These are phyloP conservation scores for Xylaria palmicola DNA, from an alignment of 495 filamentous ascomycete genomes.

Conservation along the genomic window DNA sequence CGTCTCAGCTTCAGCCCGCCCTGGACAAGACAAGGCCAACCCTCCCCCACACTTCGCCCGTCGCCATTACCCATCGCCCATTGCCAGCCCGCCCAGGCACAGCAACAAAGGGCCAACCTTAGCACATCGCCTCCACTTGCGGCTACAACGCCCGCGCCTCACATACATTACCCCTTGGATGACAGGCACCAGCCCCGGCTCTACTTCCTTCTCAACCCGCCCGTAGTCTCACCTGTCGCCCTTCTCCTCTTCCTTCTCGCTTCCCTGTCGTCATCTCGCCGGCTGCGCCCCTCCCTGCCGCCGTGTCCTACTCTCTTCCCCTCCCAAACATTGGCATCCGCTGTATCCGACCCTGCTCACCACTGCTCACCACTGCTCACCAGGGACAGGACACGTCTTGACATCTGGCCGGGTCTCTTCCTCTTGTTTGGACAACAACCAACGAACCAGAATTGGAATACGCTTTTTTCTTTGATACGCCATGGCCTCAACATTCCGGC, in stretches of 20 bases:
- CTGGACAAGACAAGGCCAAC: constrained; percentile 24
- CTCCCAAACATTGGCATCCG: constrained; percentile 18
- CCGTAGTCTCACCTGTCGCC: neutral
- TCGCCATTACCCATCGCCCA: constrained; percentile 1
- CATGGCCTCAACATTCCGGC: constrained; percentile 62
- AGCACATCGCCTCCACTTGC: neutral
- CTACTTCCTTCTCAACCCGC: constrained; percentile 11
- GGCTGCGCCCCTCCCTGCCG: constrained; percentile 1
- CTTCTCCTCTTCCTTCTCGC: constrained; percentile 5
- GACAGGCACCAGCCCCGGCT: constrained; percentile 10
- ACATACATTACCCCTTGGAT: constrained; percentile 20
- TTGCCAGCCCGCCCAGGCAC: neutral
- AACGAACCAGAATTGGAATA: neutral
- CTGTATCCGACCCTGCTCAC: neutral
- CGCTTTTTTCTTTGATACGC: constrained; percentile 11
- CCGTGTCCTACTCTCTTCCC: constrained; percentile 9
- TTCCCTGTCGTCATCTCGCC: no score
- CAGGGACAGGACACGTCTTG: neutral
- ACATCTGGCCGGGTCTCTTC: neutral
- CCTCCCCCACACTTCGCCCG: constrained; percentile 24
- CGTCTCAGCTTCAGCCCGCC: constrained; percentile 34
- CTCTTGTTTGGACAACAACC: neutral
- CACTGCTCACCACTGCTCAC: neutral
- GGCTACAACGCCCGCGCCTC: neutral
- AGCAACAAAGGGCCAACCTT: neutral